Evolutionary conservation across 495 filamentous ascomycete genomes (phyloP).

Genomic region (Astrothelium macrocarpum): DNA sequence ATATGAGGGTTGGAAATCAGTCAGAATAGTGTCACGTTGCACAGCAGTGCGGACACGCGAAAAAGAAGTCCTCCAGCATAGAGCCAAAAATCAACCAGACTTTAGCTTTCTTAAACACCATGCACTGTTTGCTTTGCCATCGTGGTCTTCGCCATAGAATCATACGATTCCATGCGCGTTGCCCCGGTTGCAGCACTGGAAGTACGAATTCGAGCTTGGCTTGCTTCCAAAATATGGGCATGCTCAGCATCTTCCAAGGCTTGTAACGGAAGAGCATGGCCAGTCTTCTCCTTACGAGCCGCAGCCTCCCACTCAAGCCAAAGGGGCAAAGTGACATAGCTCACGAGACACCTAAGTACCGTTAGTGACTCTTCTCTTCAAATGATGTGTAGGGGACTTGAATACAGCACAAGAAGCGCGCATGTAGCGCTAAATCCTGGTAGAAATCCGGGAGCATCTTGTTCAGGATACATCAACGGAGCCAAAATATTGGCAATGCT

Average conservation of each 20-base stretch:
- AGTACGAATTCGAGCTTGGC: constrained; percentile 5
- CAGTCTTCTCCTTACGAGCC: constrained; percentile 12
- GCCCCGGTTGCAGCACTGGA: background rate
- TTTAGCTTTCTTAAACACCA: too few species aligned
- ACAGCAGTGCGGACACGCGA: too few species aligned
- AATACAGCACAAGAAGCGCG: constrained; percentile 8
- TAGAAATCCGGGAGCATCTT: constrained; percentile 6
- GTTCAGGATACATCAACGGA: constrained; percentile 5
- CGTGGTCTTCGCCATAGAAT: constrained; percentile 4
- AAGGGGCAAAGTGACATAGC: constrained; percentile 2
- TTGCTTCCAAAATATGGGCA: constrained; percentile 9
- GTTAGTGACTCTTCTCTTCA: background rate
- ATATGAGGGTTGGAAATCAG: constrained; percentile 23
- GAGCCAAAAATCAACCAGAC: too few species aligned
- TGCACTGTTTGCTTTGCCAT: too few species aligned
- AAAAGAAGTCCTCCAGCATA: too few species aligned
- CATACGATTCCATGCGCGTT: background rate
- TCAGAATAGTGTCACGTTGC: too few species aligned
- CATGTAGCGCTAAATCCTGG: constrained; percentile 11
- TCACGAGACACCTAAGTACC: constrained; percentile 7
- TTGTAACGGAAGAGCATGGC: constrained; percentile 9
- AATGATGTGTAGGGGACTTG: background rate
- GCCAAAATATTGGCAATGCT: constrained; percentile 11
- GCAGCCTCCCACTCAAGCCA: constrained; percentile 3
- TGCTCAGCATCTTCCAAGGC: constrained; percentile 11